Conservation (phyloP, 108 stramenopile genomes). For the Skeletonema grethae region DNA sequence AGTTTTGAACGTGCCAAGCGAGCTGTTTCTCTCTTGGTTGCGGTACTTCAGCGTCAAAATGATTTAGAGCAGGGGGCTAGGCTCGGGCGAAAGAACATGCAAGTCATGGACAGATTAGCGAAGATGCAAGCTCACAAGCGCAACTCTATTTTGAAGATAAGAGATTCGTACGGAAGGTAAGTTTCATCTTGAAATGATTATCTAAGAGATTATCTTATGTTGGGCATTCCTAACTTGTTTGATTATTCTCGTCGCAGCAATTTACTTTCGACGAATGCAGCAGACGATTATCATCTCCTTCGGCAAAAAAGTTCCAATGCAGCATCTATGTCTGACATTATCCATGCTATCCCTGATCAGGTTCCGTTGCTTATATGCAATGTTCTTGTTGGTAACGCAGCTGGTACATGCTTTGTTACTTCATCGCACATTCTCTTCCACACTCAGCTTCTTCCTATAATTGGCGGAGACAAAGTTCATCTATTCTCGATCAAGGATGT, state of each 20-base stretch:
- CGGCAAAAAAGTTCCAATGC: constrained; percentile 45
- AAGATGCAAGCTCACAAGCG: constrained; percentile 85
- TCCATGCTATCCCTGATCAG: constrained; percentile 41
- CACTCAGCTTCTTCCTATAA: constrained; percentile 69
- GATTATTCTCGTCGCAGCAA: constrained; percentile 9
- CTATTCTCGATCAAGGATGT: constrained; percentile 63
- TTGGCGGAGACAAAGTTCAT: constrained; percentile 58
- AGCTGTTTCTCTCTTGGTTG: constrained; percentile 59
- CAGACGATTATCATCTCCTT: constrained; percentile 57
- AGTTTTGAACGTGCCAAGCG: constrained; percentile 42
- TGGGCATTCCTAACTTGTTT: too few relatives aligned
- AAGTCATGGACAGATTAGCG: constrained; percentile 89
- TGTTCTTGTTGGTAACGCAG: constrained; percentile 66
- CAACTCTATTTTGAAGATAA: constrained; percentile 56
- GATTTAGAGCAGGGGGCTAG: constrained; percentile 85
- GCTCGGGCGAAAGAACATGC: constrained; percentile 84
- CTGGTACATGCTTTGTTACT: constrained; percentile 77
- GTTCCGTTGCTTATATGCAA: constrained; percentile 76
- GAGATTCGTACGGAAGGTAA: constrained; percentile 50
- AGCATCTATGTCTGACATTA: constrained; percentile 41
- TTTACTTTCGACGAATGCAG: constrained; percentile 53
- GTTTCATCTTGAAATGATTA: too few relatives aligned
- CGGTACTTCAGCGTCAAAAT: constrained; percentile 79
- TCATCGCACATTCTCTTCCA: constrained; percentile 66
- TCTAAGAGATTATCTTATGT: too few relatives aligned